Percentiles rank a stretch among this genome's conserved stretches.
These are phyloP conservation scores for Aspergillus bertholletiae DNA, from an alignment of 495 filamentous ascomycete genomes.

Conservation along the genomic window DNA sequence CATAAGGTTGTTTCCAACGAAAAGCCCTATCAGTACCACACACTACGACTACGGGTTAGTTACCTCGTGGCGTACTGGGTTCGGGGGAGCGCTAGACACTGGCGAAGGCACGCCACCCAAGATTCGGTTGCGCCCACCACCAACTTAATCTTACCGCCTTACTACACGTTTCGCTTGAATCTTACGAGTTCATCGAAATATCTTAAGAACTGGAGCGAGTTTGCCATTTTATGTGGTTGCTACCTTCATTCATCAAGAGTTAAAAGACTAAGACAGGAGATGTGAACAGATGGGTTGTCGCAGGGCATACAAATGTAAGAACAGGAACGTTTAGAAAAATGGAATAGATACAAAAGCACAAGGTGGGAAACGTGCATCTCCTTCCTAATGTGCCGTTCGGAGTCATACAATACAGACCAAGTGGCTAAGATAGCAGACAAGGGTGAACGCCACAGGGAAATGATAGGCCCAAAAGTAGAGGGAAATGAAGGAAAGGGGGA, in stretches of 20 bases:
- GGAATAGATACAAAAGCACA: not conserved
- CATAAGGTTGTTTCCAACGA: not conserved
- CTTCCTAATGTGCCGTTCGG: not conserved
- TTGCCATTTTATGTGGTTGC: not conserved
- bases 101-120: no score
- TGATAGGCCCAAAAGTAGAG: not conserved
- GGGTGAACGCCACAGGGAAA: constrained; percentile 4
- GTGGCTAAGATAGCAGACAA: constrained; percentile 15
- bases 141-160: no score
- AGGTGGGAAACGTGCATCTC: not conserved
- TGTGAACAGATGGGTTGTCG: constrained; percentile 9
- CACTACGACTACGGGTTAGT: no score
- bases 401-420: constrained; percentile 15
- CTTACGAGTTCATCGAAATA: not conserved
- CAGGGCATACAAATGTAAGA: constrained; percentile 5
- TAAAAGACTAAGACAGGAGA: constrained; percentile 7
- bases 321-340: not conserved
- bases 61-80: no score
- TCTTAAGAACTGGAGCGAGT: not conserved
- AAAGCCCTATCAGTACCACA: not conserved
- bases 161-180: no score
- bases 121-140: no score
- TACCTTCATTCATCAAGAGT: not conserved
- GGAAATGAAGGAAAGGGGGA: constrained; percentile 3
- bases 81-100: no score